A percentile compares a stretch with the other conserved stretches of the same genome.
These are phyloP conservation scores for Trichoderma oligosporum DNA, from an alignment of 2,329 filamentous ascomycete species.

Conservation along the genomic window DNA sequence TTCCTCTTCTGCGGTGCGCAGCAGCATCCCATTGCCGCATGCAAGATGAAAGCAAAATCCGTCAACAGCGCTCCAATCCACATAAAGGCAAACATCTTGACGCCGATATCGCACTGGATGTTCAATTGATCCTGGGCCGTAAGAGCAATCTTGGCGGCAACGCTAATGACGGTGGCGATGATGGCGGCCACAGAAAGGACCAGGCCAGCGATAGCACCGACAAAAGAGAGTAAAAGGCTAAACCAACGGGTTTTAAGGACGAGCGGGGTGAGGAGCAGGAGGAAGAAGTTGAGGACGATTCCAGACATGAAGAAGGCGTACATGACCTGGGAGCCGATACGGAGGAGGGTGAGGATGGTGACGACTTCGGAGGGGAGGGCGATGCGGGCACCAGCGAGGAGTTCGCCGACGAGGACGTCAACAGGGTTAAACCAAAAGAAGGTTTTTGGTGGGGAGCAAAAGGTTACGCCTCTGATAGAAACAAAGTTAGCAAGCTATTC, in stretches of 20 bases:
- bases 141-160: conserved; percentile 76
- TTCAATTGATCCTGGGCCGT: conserved; percentile 69
- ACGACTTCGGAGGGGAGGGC: conserved; percentile 71
- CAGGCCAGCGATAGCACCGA: conserved; percentile 65
- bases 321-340: conserved; percentile 76
- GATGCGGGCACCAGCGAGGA: conserved; percentile 79
- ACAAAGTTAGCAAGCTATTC: not conserved
- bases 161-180: conserved; percentile 78
- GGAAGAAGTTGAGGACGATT: conserved; percentile 64
- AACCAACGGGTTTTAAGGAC: conserved; percentile 56
- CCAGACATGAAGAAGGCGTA: conserved; percentile 80
- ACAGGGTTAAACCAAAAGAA: conserved; percentile 93
- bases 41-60: conserved; percentile 67
- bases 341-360: conserved; percentile 69
- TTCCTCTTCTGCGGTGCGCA: conserved; percentile 40
- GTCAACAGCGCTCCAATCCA: conserved; percentile 72
- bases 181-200: conserved; percentile 65
- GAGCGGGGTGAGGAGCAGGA: conserved; percentile 63
- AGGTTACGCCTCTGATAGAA: conserved; percentile 60
- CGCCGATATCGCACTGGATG: conserved; percentile 66
- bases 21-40: conserved; percentile 75
- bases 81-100: conserved; percentile 80
- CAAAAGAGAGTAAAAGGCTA: conserved; percentile 62
- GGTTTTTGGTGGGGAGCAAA: conserved; percentile 65
- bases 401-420: conserved; percentile 71